Base-by-base conservation (phyloP, 23 red algal species). In the Gracilaria caudata region DNA sequence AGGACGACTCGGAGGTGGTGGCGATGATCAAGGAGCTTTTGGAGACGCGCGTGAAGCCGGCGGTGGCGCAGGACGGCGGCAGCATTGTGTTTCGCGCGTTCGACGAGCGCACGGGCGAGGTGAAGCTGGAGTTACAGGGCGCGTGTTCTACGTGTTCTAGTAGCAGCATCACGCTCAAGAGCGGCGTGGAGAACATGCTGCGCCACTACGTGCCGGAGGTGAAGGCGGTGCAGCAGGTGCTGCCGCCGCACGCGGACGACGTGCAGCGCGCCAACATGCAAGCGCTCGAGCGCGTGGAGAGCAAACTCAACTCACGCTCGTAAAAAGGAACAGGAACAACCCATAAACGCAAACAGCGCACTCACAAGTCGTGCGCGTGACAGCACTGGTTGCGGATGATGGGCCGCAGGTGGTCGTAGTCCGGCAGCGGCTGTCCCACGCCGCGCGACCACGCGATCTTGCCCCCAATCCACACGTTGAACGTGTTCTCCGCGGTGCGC, bases 11-110 rank as follows among this genome's bases (percentile, higher is more conserved):
- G 25, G 97, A 99, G 83, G 88, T 95, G 44, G 97, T 99, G 44
- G 97, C 97, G 6, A 99, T 99, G 97, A 90, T 99, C 59, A 99
- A 99, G 58, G 97, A 99, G 75, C 77, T 99, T 60, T 64, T 99
- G 51, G 97, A 99, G 82, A 99, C 97, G 11, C 56, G 97, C 32
- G 89, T 99, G 34, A 95, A 95, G 71, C 97, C 97, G 68, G 97
- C 97, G 1, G 97, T 99, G 40, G 97, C 97, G 43, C 93, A 95
- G 64, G 97, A 99, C 78, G 97, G 97, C 49, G 97, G 97, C 68
- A 95, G 80, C 65, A 95, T 99, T 89, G 57, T 99, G 54, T 99
- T 80, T 59, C 57, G 93, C 76, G 97, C 84, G 57, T 99, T 94
- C 68, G 84, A 99, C 39, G 61, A 76, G n/a, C 24, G 45, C 28